These are phyloP conservation scores for Vanderwaltozyma yarrowii DNA, from an alignment of 805 yeast genomes.

Conservation along the genomic window DNA sequence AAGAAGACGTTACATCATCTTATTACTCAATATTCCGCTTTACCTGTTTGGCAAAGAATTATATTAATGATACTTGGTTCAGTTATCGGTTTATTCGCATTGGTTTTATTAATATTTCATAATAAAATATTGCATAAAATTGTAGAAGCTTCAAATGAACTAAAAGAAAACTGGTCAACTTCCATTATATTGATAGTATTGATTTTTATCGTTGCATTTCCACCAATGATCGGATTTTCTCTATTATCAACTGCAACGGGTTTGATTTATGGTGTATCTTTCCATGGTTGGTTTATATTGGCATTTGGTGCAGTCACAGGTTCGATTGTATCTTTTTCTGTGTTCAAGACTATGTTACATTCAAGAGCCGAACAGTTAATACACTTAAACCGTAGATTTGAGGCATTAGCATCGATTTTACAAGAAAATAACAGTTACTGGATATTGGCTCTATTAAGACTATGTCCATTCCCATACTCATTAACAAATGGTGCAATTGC, in stretches of 20 bases:
- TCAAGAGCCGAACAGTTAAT: constrained; percentile 53
- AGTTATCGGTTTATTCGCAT: constrained; percentile 9
- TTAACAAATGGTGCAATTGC: constrained; percentile 88
- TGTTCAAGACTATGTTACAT: constrained; percentile 50
- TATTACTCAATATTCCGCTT: constrained; percentile 8
- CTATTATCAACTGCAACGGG: constrained; percentile 60
- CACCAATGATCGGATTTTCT: constrained; percentile 82
- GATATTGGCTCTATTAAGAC: constrained; percentile 58
- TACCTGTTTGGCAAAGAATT: constrained; percentile 19
- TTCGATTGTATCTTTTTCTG: constrained; percentile 60
- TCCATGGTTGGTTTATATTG: constrained; percentile 67
- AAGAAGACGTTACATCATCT: constrained; percentile 9
- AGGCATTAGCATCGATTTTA: constrained; percentile 64
- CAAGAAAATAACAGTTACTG: constrained; percentile 59
- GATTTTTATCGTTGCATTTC: constrained; percentile 67
- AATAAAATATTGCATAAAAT: constrained; percentile 24
- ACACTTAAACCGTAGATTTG: constrained; percentile 49
- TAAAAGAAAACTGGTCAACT: constrained; percentile 34
- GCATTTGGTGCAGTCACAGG: constrained; percentile 64
- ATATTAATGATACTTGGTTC: constrained; percentile 8
- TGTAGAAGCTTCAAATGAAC: constrained; percentile 36
- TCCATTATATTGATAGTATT: constrained; percentile 39
- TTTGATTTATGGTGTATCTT: constrained; percentile 68
- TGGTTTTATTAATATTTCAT: constrained; percentile 20
- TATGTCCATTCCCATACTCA: constrained; percentile 92